Evolutionary conservation across 345 rosid species (phyloP), one percentile per base, ranked within the genome.

Genomic region (Psidium guajava): DNA sequence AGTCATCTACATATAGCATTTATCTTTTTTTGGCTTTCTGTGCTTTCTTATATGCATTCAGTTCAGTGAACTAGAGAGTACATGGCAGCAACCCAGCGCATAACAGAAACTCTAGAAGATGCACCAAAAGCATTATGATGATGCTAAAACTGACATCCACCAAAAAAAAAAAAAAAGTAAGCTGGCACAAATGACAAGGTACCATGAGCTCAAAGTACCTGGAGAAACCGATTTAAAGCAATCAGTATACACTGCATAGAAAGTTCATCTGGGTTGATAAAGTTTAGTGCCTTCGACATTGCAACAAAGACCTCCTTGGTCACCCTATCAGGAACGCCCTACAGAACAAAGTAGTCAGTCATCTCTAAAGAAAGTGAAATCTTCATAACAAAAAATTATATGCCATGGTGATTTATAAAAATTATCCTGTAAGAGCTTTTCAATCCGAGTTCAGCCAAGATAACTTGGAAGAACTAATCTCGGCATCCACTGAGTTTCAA

Each of bases 251-350:
- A 93, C 81, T 95, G 99, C 99, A 97, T 97, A 53, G 99, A 97
- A 56, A 95, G 95, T 87, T 95, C 99, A 86, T 97, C 96, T 3
- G 98, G 98, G 86, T 95, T 97, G 86, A 97, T 93, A 88, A 97
- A 97, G 91, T 97, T 97, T 81, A 95, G 90, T 14, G 98, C 99
- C 93, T 97, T 95, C 84, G 98, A 95, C 98, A 97, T 97, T 86
- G 99, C 98, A 90, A 97, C 94, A 82, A 97, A 95, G 92, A 97
- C 99, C 90, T 97, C 98, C 3, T 91, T 90, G 51, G 96, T 97
- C 89, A 97, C 99, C n/a, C 98, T 94, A 82, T 94, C 96, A 85
- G 98, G 99, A 73, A 97, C 81, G 11, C 98, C 98, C 99, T 97
- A 54, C 82, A 89, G 47, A 36, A 18, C 77, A 69, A 7, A 69